phyloP scores from a whole-genome alignment of 257 asterid species.

The Buddleja alternifolia region DNA sequence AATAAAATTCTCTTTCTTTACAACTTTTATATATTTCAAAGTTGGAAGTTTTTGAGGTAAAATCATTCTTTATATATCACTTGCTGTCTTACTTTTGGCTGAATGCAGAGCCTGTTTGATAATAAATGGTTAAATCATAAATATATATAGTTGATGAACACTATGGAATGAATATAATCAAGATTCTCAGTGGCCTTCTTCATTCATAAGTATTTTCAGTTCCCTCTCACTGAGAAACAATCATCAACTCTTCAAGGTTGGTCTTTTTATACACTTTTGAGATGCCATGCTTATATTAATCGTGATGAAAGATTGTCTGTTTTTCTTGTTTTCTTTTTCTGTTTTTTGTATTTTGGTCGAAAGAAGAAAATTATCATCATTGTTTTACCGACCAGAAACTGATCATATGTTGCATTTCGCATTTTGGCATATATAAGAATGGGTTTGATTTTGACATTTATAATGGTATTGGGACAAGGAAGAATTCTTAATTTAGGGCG shows the following conservation, averaged over 20 bases:
- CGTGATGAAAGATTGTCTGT: no score
- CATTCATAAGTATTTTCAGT: conserved; percentile 7
- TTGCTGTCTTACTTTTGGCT: conserved; percentile 36
- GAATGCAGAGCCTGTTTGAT: conserved; percentile 35
- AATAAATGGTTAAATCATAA: conserved; percentile 11
- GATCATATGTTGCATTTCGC: no score
- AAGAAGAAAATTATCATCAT: no score
- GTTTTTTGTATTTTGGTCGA: no score
- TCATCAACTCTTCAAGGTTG: background rate
- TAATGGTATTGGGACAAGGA: no score
- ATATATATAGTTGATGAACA: background rate
- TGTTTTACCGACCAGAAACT: no score
- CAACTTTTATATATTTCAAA: conserved; percentile 30
- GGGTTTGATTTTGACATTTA: no score
- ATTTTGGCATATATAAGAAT: no score
- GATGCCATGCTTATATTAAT: background rate
- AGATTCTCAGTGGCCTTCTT: conserved; percentile 28
- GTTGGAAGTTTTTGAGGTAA: conserved; percentile 33
- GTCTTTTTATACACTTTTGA: background rate
- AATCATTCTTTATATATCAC: conserved; percentile 26
- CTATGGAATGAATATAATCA: conserved; percentile 16
- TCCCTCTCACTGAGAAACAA: conserved; percentile 2
- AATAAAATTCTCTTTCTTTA: conserved; percentile 29
- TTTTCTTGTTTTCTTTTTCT: no score
- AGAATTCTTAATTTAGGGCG: no score